phyloP scores from a whole-genome alignment of 1,284 basidiomycete genomes.

The Pseudomicrostroma phylloplanum region DNA sequence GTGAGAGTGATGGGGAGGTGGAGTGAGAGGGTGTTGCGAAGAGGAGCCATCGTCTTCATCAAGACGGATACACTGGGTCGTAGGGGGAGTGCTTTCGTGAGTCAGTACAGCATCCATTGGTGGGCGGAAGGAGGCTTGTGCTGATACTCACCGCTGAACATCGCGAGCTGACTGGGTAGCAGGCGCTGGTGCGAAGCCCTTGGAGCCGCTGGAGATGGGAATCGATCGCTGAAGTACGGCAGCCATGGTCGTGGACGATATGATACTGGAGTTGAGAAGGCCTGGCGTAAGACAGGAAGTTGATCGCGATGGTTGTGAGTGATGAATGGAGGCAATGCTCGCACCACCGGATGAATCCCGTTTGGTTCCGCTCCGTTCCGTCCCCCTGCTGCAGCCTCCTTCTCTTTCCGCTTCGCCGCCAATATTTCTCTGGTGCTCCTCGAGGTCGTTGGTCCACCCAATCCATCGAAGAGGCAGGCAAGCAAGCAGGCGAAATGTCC shows the following conservation, averaged over 20 bases:
- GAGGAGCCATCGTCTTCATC: constrained; percentile 10
- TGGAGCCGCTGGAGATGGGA: neutral
- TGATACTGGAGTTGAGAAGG: too few species aligned
- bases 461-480: too few species aligned
- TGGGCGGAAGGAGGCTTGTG: neutral
- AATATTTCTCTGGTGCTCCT: too few species aligned
- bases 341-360: too few species aligned
- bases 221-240: neutral
- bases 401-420: too few species aligned
- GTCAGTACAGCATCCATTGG: neutral
- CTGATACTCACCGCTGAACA: neutral
- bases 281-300: too few species aligned
- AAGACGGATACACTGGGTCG: constrained; percentile 8
- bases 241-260: neutral
- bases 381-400: too few species aligned
- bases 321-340: too few species aligned
- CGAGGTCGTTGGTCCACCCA: too few species aligned
- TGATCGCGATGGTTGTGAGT: too few species aligned
- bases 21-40: constrained; percentile 12
- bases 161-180: neutral
- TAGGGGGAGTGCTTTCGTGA: neutral
- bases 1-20: constrained; percentile 5
- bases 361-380: too few species aligned
- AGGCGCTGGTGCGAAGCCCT: neutral
- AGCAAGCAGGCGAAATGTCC: too few species aligned